Conservation (phyloP, 208 protist genomes). For the Porcisia hertigi region DNA sequence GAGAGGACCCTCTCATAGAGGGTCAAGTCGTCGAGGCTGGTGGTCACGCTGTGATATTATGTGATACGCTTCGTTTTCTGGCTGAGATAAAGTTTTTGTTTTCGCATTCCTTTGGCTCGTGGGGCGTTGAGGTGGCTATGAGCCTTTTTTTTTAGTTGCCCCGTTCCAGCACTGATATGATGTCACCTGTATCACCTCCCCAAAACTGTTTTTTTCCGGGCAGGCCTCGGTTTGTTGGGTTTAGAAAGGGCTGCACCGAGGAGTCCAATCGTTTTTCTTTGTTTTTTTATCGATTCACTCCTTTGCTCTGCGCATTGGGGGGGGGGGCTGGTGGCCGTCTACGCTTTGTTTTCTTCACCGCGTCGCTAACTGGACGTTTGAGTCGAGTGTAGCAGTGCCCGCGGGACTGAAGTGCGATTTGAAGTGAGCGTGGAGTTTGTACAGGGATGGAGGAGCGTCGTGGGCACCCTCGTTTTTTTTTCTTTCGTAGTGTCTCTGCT, state of each 20-base stretch:
- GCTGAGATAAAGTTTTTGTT: background rate
- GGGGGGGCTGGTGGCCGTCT: background rate
- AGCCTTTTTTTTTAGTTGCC: background rate
- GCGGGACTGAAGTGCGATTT: too few relatives aligned
- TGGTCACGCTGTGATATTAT: conserved; percentile 17
- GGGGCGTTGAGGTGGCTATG: background rate
- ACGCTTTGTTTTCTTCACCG: background rate
- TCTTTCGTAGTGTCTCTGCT: background rate
- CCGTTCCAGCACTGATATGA: too few relatives aligned
- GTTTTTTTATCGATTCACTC: too few relatives aligned
- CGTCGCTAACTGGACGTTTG: too few relatives aligned
- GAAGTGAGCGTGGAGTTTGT: too few relatives aligned
- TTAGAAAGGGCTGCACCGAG: too few relatives aligned
- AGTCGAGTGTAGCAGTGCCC: too few relatives aligned
- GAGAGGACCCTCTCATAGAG: background rate
- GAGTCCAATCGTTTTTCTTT: too few relatives aligned
- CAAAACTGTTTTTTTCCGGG: too few relatives aligned
- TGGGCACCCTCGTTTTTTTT: background rate
- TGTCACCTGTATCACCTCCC: too few relatives aligned
- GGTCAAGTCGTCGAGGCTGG: background rate
- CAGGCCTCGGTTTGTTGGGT: too few relatives aligned
- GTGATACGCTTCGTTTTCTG: background rate
- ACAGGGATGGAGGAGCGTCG: too few relatives aligned
- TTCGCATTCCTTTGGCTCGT: background rate
- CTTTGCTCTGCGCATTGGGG: background rate